These are phyloP conservation scores for Ceratobasidium sp. DNA, from an alignment of 1,284 basidiomycete species.

Conservation along the genomic window DNA sequence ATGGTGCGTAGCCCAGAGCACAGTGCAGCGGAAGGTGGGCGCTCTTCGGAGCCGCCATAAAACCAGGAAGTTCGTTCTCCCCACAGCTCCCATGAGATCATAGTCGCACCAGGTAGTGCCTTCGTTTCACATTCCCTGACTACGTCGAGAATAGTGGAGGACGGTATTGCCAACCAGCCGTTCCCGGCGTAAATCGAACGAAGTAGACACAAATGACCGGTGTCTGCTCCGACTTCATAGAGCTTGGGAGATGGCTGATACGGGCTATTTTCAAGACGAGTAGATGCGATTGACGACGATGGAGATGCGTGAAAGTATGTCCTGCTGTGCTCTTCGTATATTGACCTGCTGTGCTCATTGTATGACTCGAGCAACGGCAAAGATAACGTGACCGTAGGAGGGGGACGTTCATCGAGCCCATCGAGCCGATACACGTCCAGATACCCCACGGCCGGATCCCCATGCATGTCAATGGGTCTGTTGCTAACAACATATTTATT, in stretches of 20 bases:
- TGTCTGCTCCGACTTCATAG: not conserved
- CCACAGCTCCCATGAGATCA: constrained; percentile 10
- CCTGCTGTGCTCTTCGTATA: not conserved
- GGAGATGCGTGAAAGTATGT: not conserved
- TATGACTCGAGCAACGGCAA: not conserved
- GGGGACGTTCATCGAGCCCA: not conserved
- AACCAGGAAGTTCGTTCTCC: not conserved
- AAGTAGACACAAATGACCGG: not conserved
- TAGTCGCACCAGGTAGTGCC: not conserved
- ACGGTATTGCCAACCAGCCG: not conserved
- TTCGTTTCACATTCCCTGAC: not conserved
- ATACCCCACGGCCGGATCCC: not conserved
- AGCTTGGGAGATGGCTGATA: constrained; percentile 5
- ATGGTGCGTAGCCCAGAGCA: not conserved
- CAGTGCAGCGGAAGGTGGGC: not conserved
- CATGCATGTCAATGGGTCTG: not conserved
- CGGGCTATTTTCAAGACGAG: not conserved
- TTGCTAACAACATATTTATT: not conserved
- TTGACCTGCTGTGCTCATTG: too few relatives aligned
- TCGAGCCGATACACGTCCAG: not conserved
- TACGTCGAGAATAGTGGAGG: not conserved
- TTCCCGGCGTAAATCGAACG: not conserved
- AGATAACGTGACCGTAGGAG: not conserved
- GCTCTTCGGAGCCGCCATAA: not conserved
- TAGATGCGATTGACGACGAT: not conserved